Evolutionary conservation across 163 green algal genomes (phyloP).

Genomic region (Scenedesmus sp.): DNA sequence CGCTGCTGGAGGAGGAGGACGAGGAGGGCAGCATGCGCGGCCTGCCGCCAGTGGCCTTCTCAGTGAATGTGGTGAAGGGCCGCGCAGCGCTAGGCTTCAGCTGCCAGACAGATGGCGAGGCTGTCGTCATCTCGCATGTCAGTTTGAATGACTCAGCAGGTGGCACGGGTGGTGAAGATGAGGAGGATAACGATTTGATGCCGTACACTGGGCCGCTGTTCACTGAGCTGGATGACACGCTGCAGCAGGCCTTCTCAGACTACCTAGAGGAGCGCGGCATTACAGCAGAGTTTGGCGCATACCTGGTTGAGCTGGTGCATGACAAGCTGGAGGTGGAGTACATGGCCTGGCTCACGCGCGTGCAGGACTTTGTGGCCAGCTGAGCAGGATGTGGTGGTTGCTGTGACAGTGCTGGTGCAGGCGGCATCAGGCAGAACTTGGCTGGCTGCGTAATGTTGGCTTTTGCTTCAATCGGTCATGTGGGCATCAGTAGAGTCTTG

Average conservation of each 20-base stretch:
- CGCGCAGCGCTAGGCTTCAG: constrained; percentile 49
- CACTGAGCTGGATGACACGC: constrained; percentile 61
- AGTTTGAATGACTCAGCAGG: constrained; percentile 37
- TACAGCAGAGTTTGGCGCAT: constrained; percentile 41
- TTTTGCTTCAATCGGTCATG: not conserved
- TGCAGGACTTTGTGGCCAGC: constrained; percentile 23
- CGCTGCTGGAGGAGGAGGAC: constrained; percentile 47
- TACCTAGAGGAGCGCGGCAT: constrained; percentile 62
- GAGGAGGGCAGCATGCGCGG: constrained; percentile 7
- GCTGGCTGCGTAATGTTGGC: not conserved
- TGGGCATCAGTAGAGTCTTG: too few species aligned
- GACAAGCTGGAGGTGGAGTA: constrained; percentile 59
- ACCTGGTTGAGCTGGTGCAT: constrained; percentile 53
- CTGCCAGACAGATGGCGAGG: constrained; percentile 54
- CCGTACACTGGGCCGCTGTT: constrained; percentile 58
- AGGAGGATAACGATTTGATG: constrained; percentile 19
- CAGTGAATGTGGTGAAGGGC: constrained; percentile 53
- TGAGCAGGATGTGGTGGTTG: not conserved
- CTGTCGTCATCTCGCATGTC: constrained; percentile 48
- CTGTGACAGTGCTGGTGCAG: not conserved
- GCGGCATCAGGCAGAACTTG: not conserved
- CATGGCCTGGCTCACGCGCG: constrained; percentile 48
- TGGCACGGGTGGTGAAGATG: not conserved
- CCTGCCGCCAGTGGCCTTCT: constrained; percentile 52
- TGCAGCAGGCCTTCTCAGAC: constrained; percentile 63